Evolutionary conservation across 768 basidiomycete genomes (phyloP).

Genomic region (Lactarius pseudohatsudake): DNA sequence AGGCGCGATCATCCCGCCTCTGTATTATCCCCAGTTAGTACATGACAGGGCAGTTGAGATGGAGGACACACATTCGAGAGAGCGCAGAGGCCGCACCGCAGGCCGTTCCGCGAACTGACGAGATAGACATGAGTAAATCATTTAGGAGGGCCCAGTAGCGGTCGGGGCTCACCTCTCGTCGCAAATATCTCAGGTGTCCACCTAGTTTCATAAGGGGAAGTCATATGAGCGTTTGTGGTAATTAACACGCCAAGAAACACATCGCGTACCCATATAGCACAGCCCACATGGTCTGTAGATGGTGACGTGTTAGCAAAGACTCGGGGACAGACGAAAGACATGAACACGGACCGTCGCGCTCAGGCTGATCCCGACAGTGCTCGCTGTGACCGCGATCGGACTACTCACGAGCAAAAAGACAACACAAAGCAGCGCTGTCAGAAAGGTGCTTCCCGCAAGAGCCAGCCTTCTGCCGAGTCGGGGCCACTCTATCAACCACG

Average conservation of each 20-base stretch:
- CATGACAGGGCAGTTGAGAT: constrained; percentile 6
- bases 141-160: neutral
- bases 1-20: constrained; percentile 88
- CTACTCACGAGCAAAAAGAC: constrained; percentile 62
- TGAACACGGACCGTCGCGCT: constrained; percentile 59
- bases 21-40: constrained; percentile 35
- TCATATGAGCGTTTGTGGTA: neutral
- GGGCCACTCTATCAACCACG: constrained; percentile 70
- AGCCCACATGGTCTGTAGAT: constrained; percentile 66
- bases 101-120: constrained; percentile 77
- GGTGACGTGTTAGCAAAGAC: neutral
- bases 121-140: neutral
- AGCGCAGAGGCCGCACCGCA: constrained; percentile 86
- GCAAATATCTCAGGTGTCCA: constrained; percentile 90
- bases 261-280: constrained; percentile 68
- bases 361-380: constrained; percentile 74
- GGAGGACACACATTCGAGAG: constrained; percentile 66
- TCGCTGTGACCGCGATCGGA: constrained; percentile 59
- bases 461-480: constrained; percentile 67
- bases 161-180: constrained; percentile 55
- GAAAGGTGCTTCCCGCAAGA: constrained; percentile 70
- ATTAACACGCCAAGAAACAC: neutral
- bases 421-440: constrained; percentile 73
- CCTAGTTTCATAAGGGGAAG: constrained; percentile 31
- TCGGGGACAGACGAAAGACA: neutral